Evolutionary conservation across 1,284 basidiomycete species (phyloP).

Genomic region (Butyriboletus appendiculatus): DNA sequence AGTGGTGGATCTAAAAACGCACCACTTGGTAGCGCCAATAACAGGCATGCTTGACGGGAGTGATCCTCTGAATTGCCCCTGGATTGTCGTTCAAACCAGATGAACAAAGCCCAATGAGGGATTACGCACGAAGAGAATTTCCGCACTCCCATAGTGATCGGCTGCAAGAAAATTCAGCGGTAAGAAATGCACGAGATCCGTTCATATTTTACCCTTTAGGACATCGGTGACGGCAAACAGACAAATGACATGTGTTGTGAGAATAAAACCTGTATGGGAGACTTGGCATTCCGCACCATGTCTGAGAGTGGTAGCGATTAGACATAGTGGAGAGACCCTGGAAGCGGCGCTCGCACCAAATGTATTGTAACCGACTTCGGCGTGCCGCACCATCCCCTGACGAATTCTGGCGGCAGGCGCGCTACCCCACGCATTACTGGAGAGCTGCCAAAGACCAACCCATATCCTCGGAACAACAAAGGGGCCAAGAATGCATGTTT

Average conservation of each 20-base stretch:
- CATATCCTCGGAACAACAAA: slow-evolving; percentile 65
- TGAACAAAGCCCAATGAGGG: background rate
- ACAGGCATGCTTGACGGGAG: slow-evolving; percentile 46
- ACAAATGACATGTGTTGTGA: slow-evolving; percentile 14
- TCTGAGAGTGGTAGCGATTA: slow-evolving; percentile 37
- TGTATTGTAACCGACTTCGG: slow-evolving; percentile 65
- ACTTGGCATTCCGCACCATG: slow-evolving; percentile 46
- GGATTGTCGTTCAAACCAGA: slow-evolving; percentile 16
- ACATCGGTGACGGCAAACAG: slow-evolving; percentile 1
- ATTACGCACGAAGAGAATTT: slow-evolving; percentile 69
- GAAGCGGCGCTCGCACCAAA: slow-evolving; percentile 53
- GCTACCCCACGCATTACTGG: slow-evolving; percentile 80
- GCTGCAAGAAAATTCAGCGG: slow-evolving; percentile 44
- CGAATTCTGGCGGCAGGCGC: slow-evolving; percentile 66
- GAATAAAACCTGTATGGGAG: slow-evolving; percentile 16
- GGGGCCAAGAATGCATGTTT: slow-evolving; percentile 63
- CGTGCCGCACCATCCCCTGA: slow-evolving; percentile 64
- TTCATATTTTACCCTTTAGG: slow-evolving; percentile 21
- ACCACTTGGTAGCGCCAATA: slow-evolving; percentile 81
- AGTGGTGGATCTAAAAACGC: slow-evolving; percentile 62
- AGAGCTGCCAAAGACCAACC: slow-evolving; percentile 82
- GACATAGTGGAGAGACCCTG: slow-evolving; percentile 1
- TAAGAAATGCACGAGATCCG: background rate
- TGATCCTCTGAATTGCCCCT: slow-evolving; percentile 68
- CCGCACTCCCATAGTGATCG: slow-evolving; percentile 81